Base-by-base conservation (phyloP, 2,329 filamentous ascomycete species). In the Aspergillus fumigatiaffinis region DNA sequence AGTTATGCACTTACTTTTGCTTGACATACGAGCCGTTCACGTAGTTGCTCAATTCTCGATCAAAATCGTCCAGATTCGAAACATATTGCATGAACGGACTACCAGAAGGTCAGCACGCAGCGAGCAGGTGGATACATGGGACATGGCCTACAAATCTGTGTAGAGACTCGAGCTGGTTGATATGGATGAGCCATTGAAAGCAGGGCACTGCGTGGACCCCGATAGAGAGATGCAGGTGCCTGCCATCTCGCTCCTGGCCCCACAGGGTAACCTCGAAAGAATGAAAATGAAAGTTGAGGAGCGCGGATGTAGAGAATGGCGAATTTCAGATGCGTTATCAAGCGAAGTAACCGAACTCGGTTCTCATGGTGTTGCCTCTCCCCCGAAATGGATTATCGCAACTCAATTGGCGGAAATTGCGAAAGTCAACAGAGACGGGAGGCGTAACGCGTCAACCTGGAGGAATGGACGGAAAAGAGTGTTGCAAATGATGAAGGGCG, bases 61-160 rank as follows among this genome's bases (percentile, higher is more conserved):
- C 94, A 72, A 99, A 99, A 8, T 88, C 85, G 54, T 82, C 76
- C 17, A 83, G 82, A 71, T 89, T 87, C 48, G 89, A 89, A 66
- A 97, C 94, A 73, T 84, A 90, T 63, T 86, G 80, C 63, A 99
- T 84, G 73, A 97, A 99, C 50, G 92, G 87, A 77, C 92, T 96
- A 69, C 50, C 50, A 60, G 21, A 58, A 47, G 49, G 60, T 74
- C 60, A 74, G 71, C 64, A 55, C 38, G 66, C 64, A 35, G 38
- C 14, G 51, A 28, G 20, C 62, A 65, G 65, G 65, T 64, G 64
- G 63, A 60, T 63, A 60, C 61, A 60, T 64, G 63, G 62, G 55
- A 44, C 20, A 17, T 32, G 38, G 81, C 85, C 68, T 81, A 90
- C 88, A 88, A 92, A 58, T 84, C 77, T 28, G 81, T 81, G 50